Percentiles rank a stretch among this genome's conserved stretches.
These are phyloP conservation scores for Plasmodium chabaudi DNA, from an alignment of 169 alveolate genomes.

Conservation along the genomic window DNA sequence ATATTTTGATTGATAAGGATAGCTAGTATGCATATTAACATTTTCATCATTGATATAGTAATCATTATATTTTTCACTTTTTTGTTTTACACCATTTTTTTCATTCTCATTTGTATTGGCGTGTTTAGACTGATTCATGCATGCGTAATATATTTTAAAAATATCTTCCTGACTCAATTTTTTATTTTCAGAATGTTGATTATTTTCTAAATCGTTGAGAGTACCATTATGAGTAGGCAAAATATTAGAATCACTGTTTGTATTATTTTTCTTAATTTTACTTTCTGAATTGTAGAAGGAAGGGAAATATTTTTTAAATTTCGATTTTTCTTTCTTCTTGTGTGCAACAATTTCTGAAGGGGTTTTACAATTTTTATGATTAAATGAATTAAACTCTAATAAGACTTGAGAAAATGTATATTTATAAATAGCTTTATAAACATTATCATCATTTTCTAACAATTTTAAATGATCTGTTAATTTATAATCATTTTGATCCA, in stretches of 20 bases:
- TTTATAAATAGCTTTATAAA: conserved; percentile 58
- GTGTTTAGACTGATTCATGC: neutral
- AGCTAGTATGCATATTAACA: conserved; percentile 31
- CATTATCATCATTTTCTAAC: conserved; percentile 46
- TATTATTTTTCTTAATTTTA: neutral
- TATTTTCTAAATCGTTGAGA: neutral
- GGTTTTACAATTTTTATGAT: conserved; percentile 16
- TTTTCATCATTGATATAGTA: conserved; percentile 68
- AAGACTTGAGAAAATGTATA: conserved; percentile 62
- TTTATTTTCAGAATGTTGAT: neutral
- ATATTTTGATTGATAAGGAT: conserved; percentile 65
- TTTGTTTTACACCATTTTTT: neutral
- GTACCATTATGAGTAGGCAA: neutral
- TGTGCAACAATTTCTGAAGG: conserved; percentile 47
- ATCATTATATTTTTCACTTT: conserved; percentile 33
- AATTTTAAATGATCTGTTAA: conserved; percentile 30
- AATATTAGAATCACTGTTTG: neutral
- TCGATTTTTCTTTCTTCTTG: conserved; percentile 37
- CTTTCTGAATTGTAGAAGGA: conserved; percentile 24
- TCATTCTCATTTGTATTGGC: neutral
- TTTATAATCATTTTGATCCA: conserved; percentile 45
- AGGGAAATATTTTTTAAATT: conserved; percentile 40
- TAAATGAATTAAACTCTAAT: conserved; percentile 27
- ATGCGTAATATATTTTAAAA: conserved; percentile 9
- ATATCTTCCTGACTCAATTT: neutral